A percentile compares a stretch with the other conserved stretches of the same genome.
Evolutionary conservation across 1,284 basidiomycete species (phyloP).

Genomic region (Malassezia japonica): DNA sequence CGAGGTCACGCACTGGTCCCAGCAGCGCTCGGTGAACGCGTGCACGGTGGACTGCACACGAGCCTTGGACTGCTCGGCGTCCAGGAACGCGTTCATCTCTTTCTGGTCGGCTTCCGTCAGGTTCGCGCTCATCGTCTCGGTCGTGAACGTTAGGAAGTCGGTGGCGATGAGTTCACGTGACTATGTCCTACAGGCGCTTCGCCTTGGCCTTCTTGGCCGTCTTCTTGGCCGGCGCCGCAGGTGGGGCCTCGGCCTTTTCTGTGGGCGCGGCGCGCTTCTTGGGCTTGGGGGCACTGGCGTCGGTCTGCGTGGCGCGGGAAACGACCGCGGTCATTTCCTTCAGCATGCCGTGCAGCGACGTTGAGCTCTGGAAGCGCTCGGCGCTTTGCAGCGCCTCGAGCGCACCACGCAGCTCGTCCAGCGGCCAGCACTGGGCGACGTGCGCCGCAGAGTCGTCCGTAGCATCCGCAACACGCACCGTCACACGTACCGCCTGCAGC

Average conservation of each 20-base stretch:
- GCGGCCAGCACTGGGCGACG: slow-evolving; percentile 44
- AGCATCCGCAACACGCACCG: slow-evolving; percentile 51
- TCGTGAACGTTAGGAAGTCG: neutral
- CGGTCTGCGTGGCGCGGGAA: neutral
- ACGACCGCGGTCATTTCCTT: slow-evolving; percentile 51
- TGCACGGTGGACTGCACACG: slow-evolving; percentile 58
- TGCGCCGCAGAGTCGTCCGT: neutral
- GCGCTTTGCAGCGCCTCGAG: slow-evolving; percentile 19
- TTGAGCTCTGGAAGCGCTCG: slow-evolving; percentile 30
- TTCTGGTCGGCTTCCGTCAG: slow-evolving; percentile 17
- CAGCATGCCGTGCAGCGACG: slow-evolving; percentile 53
- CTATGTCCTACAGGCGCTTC: neutral
- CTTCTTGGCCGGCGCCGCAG: slow-evolving; percentile 20
- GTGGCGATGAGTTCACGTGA: neutral
- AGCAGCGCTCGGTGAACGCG: slow-evolving; percentile 47
- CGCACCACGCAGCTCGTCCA: slow-evolving; percentile 33
- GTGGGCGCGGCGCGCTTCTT: slow-evolving; percentile 10
- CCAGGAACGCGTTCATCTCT: slow-evolving; percentile 72
- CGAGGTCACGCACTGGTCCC: slow-evolving; percentile 68
- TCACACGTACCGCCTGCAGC: slow-evolving; percentile 60
- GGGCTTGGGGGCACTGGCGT: slow-evolving; percentile 8
- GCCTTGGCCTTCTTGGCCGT: slow-evolving; percentile 25
- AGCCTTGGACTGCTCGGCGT: slow-evolving; percentile 77
- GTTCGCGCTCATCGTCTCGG: slow-evolving; percentile 11
- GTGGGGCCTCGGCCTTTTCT: slow-evolving; percentile 6